A percentile compares a stretch with the other conserved stretches of the same genome.
These are phyloP conservation scores for Boletellus ananas DNA, from an alignment of 768 basidiomycete species.

Conservation along the genomic window DNA sequence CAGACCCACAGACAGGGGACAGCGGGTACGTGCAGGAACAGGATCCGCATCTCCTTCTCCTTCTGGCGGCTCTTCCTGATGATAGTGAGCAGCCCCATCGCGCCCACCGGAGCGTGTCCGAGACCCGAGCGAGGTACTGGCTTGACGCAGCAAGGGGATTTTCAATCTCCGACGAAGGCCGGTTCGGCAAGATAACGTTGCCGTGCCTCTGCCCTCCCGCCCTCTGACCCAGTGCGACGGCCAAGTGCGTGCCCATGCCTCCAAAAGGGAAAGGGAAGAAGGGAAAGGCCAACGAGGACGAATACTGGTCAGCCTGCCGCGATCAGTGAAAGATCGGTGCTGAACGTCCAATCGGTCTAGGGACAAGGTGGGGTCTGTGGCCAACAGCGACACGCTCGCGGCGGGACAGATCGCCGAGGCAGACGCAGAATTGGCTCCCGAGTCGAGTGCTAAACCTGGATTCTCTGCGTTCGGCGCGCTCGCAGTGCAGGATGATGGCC, in stretches of 20 bases:
- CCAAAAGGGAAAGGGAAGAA: constrained; percentile 86
- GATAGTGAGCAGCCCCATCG: constrained; percentile 93
- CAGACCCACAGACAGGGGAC: constrained; percentile 3
- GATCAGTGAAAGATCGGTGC: constrained; percentile 16
- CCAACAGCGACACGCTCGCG: constrained; percentile 34
- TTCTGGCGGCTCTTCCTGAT: constrained; percentile 95
- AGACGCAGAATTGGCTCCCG: constrained; percentile 40
- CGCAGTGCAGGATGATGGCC: constrained; percentile 40
- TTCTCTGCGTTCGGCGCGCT: constrained; percentile 52
- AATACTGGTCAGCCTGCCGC: constrained; percentile 57
- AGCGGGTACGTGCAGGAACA: constrained; percentile 70
- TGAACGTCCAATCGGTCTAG: constrained; percentile 33
- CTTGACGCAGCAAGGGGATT: too few species aligned
- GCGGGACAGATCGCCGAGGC: constrained; percentile 32
- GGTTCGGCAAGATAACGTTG: too few species aligned
- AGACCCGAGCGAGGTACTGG: too few species aligned
- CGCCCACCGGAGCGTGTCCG: neutral
- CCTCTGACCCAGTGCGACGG: too few species aligned
- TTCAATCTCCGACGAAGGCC: too few species aligned
- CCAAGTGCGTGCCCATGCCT: constrained; percentile 26
- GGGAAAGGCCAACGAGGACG: constrained; percentile 75
- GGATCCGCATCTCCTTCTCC: constrained; percentile 92
- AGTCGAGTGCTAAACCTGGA: constrained; percentile 29
- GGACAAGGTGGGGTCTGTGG: constrained; percentile 59
- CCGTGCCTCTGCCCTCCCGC: too few species aligned